Evolutionary conservation across 495 filamentous ascomycete genomes (phyloP).

Genomic region (Talaromyces trachyspermus): DNA sequence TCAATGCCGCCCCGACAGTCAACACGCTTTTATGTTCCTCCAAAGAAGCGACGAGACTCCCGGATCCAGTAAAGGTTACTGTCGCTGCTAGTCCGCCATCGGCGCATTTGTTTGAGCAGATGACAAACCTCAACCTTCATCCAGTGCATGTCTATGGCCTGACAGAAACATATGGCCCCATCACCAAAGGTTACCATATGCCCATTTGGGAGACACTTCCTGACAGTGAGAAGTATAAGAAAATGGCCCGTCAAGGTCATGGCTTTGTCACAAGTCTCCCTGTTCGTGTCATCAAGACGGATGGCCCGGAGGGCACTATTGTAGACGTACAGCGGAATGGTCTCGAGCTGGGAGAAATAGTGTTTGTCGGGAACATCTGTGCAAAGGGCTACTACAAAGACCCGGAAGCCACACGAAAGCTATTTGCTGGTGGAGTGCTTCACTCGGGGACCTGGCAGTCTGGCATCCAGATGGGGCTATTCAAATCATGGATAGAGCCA

Average conservation of each 20-base stretch:
- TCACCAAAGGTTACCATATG: constrained; percentile 86
- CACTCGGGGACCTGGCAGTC: constrained; percentile 92
- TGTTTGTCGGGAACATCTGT: constrained; percentile 88
- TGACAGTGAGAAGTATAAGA: constrained; percentile 63
- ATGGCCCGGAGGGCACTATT: constrained; percentile 57
- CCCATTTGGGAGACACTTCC: constrained; percentile 72
- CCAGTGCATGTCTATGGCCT: constrained; percentile 95
- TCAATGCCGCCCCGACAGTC: constrained; percentile 92
- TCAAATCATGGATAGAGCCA: constrained; percentile 88
- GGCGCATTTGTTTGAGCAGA: constrained; percentile 82
- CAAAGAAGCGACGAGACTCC: constrained; percentile 59
- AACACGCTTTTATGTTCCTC: constrained; percentile 85
- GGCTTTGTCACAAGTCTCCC: constrained; percentile 83
- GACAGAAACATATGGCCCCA: constrained; percentile 93
- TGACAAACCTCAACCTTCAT: constrained; percentile 78
- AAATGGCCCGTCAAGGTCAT: constrained; percentile 91
- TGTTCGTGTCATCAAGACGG: constrained; percentile 73
- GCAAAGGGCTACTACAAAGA: constrained; percentile 90
- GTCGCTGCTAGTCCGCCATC: constrained; percentile 90
- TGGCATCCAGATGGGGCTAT: constrained; percentile 83
- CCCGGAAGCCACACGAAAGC: constrained; percentile 71
- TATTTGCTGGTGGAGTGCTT: constrained; percentile 80
- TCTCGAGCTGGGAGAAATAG: constrained; percentile 87
- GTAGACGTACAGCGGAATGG: constrained; percentile 75
- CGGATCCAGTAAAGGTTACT: constrained; percentile 72